phyloP scores from a whole-genome alignment of 2,329 filamentous ascomycete species.

The Gremmenia infestans region DNA sequence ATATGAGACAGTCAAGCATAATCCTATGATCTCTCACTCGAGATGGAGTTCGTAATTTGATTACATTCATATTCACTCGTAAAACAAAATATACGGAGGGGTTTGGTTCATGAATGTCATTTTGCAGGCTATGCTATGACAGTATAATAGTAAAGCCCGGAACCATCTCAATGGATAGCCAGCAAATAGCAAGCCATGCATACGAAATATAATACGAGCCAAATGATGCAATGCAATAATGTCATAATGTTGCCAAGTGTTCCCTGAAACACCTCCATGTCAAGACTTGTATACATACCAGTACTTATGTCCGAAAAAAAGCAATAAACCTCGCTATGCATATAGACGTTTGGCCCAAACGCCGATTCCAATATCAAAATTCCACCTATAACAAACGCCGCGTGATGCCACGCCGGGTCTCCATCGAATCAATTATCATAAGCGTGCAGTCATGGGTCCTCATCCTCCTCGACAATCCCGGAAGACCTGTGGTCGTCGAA shows the following conservation, averaged over 20 bases:
- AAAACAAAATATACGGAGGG: background rate
- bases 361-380: constrained; percentile 6
- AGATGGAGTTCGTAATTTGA: too few relatives aligned
- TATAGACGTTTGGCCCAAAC: background rate
- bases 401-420: background rate
- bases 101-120: background rate
- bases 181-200: background rate
- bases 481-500: constrained; percentile 14
- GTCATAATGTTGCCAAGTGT: background rate
- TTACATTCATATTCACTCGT: too few relatives aligned
- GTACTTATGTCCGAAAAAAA: constrained; percentile 5
- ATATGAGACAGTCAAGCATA: too few relatives aligned
- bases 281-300: constrained; percentile 6
- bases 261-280: constrained; percentile 3
- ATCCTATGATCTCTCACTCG: too few relatives aligned
- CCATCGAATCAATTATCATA: constrained; percentile 10
- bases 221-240: constrained; percentile 3
- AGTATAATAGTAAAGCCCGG: background rate
- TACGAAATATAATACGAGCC: background rate
- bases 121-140: background rate
- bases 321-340: constrained; percentile 18
- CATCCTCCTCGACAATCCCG: constrained; percentile 17
- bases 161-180: background rate
- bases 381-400: constrained; percentile 6
- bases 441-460: constrained; percentile 11